Evolutionary conservation across 208 protist genomes (phyloP).

Genomic region (Leptomonas pyrrhocoris): DNA sequence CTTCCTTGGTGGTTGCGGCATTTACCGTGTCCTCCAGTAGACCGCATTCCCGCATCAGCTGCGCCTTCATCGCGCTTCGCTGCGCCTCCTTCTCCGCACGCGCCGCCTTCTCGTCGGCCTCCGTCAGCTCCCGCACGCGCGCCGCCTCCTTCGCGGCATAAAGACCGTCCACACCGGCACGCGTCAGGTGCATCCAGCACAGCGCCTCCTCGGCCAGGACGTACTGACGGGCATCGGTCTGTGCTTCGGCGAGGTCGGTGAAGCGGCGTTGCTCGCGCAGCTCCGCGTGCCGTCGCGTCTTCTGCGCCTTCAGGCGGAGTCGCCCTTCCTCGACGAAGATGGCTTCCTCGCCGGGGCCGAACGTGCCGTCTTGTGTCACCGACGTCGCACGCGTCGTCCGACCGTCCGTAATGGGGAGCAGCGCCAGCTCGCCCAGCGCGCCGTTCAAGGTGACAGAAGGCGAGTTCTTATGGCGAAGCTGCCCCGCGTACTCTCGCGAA

Average conservation of each 20-base stretch:
- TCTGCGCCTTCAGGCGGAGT: slow-evolving; percentile 34
- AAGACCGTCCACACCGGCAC: slow-evolving; percentile 34
- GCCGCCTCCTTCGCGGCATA: slow-evolving; percentile 34
- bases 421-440: slow-evolving; percentile 9
- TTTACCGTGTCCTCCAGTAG: neutral
- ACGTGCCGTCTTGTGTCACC: slow-evolving; percentile 22
- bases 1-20: neutral
- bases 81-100: slow-evolving; percentile 17
- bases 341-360: slow-evolving; percentile 22
- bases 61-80: slow-evolving; percentile 15
- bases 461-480: slow-evolving; percentile 15
- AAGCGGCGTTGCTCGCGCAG: slow-evolving; percentile 19
- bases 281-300: slow-evolving; percentile 28
- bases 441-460: neutral
- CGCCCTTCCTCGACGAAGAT: slow-evolving; percentile 44
- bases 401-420: neutral
- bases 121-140: slow-evolving; percentile 21
- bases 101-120: slow-evolving; percentile 7
- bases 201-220: slow-evolving; percentile 49
- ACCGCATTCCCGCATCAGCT: slow-evolving; percentile 12
- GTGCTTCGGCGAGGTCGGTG: slow-evolving; percentile 32
- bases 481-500: slow-evolving; percentile 17
- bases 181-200: slow-evolving; percentile 45
- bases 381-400: neutral
- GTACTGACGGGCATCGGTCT: slow-evolving; percentile 32